Evolutionary conservation across 495 filamentous ascomycete species (phyloP), one percentile per base, ranked within the genome.

Genomic region (Xylaria grammica): DNA sequence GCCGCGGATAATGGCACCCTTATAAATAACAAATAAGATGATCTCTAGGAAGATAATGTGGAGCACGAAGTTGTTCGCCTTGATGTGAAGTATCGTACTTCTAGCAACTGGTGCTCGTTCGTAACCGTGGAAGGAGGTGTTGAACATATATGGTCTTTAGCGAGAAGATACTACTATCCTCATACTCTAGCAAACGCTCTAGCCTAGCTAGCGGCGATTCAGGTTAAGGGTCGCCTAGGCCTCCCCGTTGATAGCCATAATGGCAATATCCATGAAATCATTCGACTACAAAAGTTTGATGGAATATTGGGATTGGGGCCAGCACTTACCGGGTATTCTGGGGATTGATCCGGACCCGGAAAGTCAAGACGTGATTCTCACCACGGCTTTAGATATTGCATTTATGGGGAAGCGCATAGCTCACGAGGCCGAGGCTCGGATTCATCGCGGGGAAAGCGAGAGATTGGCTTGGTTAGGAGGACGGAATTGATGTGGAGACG

Each of bases 101-200:
- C 82, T 4, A 84, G 87, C 0, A 90, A 87, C 68, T 89, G 85
- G 82, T 89, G 86, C 65, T 87, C 85, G 0, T 93, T 92, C 60
- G 87, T 92, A 4, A 89, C 90, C 5, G 78, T 91, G 13, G 79
- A 87, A 66, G 70, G 71, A 17, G 74, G 78, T 49, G 69, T 72
- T 17, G 65, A 72, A 22, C 58, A 60, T 10, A 49, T 27, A 24
- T 61, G n/a, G 10, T 38, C 20, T 26, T 49, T n/a, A 19, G 44
- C 1, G 45, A 6, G 11, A 38, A 48, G 42, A n/a, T n/a, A n/a
- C 40, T 17, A 17, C 40, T 3, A 24, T 17, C n/a, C 17, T 22
- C 45, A 24, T 48, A 45, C 17, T 4, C 17, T 45, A 13, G n/a
- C 4, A 19, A 45, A 4, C 32, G 32, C 7, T 45, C 17, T n/a